Evolutionary conservation across 1,284 basidiomycete species (phyloP).

Genomic region (Cryptococcus sp.): DNA sequence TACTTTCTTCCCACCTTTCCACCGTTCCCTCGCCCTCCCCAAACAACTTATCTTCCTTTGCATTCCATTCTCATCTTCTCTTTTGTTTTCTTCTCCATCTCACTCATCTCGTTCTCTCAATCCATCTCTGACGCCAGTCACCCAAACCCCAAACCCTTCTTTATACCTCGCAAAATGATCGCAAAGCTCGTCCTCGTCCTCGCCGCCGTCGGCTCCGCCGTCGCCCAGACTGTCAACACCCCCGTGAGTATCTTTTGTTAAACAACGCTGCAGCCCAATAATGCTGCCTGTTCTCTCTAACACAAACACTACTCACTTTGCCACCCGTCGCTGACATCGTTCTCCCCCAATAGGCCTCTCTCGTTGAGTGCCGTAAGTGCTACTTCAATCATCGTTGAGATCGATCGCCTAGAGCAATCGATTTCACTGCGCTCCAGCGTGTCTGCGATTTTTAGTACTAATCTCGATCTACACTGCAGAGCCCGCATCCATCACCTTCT

Average conservation of each 20-base stretch:
- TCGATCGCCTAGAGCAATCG: not conserved
- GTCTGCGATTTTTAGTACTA: slow-evolving; percentile 3
- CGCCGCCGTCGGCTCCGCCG: slow-evolving; percentile 32
- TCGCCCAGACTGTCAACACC: slow-evolving; percentile 42
- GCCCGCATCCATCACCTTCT: slow-evolving; percentile 37
- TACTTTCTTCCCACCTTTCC: too few relatives aligned
- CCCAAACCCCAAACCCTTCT: slow-evolving; percentile 7
- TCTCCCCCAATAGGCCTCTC: slow-evolving; percentile 26
- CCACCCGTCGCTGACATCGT: slow-evolving; percentile 13
- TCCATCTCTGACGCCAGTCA: not conserved
- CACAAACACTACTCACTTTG: not conserved
- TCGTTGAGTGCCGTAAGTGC: slow-evolving; percentile 47
- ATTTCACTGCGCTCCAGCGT: not conserved
- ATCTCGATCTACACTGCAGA: slow-evolving; percentile 21
- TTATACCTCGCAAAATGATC: slow-evolving; percentile 30
- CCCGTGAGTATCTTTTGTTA: slow-evolving; percentile 33
- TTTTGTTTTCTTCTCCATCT: slow-evolving; percentile 6
- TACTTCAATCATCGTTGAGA: not conserved
- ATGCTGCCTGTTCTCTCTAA: not conserved
- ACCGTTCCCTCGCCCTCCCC: too few relatives aligned
- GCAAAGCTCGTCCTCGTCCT: slow-evolving; percentile 25
- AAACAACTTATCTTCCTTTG: slow-evolving; percentile 11
- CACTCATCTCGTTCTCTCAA: not conserved
- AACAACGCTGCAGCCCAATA: not conserved
- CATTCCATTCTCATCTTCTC: slow-evolving; percentile 4